Evolutionary conservation across 306 rosid species (phyloP), one percentile per base, ranked within the genome.

Genomic region (Quercus alba): DNA sequence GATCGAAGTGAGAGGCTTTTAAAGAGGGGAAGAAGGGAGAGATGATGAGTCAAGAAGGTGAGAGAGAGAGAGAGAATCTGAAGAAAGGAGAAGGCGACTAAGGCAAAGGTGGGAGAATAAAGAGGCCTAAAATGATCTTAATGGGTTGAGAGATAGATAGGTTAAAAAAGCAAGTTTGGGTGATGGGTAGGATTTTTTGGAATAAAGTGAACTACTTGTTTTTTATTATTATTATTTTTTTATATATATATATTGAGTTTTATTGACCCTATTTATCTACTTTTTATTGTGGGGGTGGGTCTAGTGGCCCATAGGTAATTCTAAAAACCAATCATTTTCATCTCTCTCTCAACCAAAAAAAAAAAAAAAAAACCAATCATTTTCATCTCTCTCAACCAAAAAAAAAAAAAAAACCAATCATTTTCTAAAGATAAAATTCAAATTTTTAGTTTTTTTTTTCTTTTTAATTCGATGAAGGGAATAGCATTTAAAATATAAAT

Each of bases 1-100:
- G 94, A 93, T 83, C 75, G 74, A 82, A 80, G 84, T 69, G 70
- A 19, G 80, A 46, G 81, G 73, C 70, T 79, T 58, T 30, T 44
- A 1, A 25, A 73, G 66, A 57, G 31, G 23, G 62, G 80, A 54
- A 75, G 56, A 38, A 26, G 14, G 61, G 28, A 59, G 80, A n/a
- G 82, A 70, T 56, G 46, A 56, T 21, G 82, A 61, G 28, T 38
- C 20, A 56, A 41, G 76, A 77, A 83, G 76, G 78, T 8, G 41
- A 35, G 41, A 6, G 41, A 35, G 41, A 33, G 41, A 35, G 41
- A 33, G 74, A 44, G 25, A 80, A 70, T 77, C 59, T 23, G 70
- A 52, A 74, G 88, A 87, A 87, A 75, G 66, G 55, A 78, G 6
- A 75, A 64, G 72, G 82, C 67, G 76, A 82, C 30, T 79, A 81